Conservation (phyloP, 306 rosid genomes). For the Hippophae rhamnoides region DNA sequence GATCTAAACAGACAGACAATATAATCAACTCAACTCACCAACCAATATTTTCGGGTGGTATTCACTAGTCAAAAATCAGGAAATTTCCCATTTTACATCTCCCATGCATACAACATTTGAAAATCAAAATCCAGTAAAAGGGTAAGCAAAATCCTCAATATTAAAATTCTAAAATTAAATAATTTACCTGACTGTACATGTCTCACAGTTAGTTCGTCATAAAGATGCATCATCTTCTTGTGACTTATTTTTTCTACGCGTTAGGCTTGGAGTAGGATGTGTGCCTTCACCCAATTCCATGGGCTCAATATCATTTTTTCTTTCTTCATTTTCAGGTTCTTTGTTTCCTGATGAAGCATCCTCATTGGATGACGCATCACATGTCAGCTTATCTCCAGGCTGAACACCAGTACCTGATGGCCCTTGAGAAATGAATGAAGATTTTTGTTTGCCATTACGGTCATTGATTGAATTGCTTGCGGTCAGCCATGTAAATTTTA, state of each 20-base stretch:
- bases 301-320: conserved; percentile 25
- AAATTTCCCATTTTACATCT: conserved; percentile 48
- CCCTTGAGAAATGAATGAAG: conserved; percentile 40
- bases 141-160: conserved; percentile 35
- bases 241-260: conserved; percentile 37
- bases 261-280: conserved; percentile 22
- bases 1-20: conserved; percentile 22
- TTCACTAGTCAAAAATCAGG: conserved; percentile 34
- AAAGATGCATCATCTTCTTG: conserved; percentile 30
- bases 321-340: conserved; percentile 29
- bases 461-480: conserved; percentile 34
- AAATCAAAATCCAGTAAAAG: conserved; percentile 33
- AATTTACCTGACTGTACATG: conserved; percentile 82
- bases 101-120: conserved; percentile 34
- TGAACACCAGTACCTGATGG: conserved; percentile 25
- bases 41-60: conserved; percentile 36
- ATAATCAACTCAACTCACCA: conserved; percentile 42
- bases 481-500: conserved; percentile 58
- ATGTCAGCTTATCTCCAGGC: conserved; percentile 25
- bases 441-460: conserved; percentile 33
- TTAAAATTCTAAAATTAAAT: conserved; percentile 39
- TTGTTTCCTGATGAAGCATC: conserved; percentile 27
- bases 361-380: conserved; percentile 23
- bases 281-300: conserved; percentile 37
- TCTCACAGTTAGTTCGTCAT: conserved; percentile 42